Evolutionary conservation across 2,329 filamentous ascomycete genomes (phyloP).

Genomic region (Pestalotiopsis sp.): DNA sequence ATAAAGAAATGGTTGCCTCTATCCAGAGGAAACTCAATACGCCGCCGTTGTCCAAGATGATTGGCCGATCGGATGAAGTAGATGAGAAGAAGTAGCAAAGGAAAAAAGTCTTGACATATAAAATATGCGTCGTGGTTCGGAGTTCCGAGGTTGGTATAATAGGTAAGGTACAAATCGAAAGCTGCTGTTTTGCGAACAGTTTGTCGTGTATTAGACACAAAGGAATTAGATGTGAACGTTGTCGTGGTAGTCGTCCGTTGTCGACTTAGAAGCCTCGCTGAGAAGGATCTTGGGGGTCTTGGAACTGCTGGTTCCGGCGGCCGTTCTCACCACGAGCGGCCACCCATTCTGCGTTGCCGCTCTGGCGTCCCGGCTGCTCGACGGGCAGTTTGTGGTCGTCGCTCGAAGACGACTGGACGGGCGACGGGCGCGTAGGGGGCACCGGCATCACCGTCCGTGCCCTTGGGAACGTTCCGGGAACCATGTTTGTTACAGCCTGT

Average conservation of each 20-base stretch:
- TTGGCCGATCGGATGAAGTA: constrained; percentile 11
- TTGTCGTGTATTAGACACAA: constrained; percentile 12
- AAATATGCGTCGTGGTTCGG: background rate
- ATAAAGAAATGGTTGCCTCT: constrained; percentile 6
- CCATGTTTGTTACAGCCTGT: constrained; percentile 68
- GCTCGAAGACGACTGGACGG: constrained; percentile 25
- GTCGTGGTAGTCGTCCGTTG: background rate
- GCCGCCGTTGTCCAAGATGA: constrained; percentile 11
- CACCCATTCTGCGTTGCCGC: constrained; percentile 51
- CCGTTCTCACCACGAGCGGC: constrained; percentile 46
- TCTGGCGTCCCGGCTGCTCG: constrained; percentile 57
- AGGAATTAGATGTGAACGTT: constrained; percentile 6
- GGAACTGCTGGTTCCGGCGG: constrained; percentile 37
- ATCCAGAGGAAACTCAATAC: constrained; percentile 5
- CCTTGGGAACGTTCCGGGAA: constrained; percentile 43
- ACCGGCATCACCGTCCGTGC: constrained; percentile 26
- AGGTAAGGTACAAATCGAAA: constrained; percentile 8
- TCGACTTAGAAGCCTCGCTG: constrained; percentile 29
- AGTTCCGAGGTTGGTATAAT: background rate
- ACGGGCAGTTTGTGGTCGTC: constrained; percentile 62
- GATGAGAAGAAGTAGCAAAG: background rate
- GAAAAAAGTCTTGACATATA: constrained; percentile 1
- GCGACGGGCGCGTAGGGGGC: constrained; percentile 17
- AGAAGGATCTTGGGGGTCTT: constrained; percentile 44
- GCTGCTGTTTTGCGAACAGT: background rate